Conservation (phyloP, 2,329 filamentous ascomycete genomes). For the Colletotrichum cuscutae region DNA sequence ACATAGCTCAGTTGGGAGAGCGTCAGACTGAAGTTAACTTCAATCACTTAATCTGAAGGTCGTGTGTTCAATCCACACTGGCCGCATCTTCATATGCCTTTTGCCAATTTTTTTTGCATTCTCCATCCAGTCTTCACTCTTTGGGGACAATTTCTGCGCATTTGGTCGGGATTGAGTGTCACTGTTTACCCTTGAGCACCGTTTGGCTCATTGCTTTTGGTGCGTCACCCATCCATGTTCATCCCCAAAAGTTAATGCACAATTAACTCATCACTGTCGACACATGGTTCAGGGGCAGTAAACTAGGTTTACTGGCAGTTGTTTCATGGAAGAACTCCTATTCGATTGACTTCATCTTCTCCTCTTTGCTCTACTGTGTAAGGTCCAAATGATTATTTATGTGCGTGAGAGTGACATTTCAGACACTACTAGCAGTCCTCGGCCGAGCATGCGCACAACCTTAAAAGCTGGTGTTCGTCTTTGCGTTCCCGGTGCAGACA, state of each 20-base stretch:
- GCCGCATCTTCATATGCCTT: slow-evolving; percentile 17
- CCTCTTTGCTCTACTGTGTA: background rate
- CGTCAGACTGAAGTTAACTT: slow-evolving; percentile 35
- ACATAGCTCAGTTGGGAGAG: slow-evolving; percentile 36
- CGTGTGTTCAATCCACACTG: slow-evolving; percentile 36
- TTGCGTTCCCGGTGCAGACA: background rate
- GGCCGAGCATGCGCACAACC: background rate
- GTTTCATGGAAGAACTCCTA: background rate
- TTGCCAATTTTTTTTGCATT: background rate
- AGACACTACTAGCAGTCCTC: background rate
- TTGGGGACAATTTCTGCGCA: too few species aligned
- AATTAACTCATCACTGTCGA: background rate
- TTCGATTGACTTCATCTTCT: background rate
- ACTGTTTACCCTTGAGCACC: too few species aligned
- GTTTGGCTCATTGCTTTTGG: background rate
- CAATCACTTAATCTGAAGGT: slow-evolving; percentile 34
- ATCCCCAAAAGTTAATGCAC: background rate
- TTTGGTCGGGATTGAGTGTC: too few species aligned
- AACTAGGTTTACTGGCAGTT: background rate
- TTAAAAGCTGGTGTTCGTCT: background rate
- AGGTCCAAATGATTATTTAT: background rate
- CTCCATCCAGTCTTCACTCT: too few species aligned
- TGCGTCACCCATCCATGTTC: background rate
- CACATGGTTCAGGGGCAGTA: background rate
- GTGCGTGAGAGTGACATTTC: background rate